Percentiles rank a stretch among this genome's conserved stretches.
Evolutionary conservation across 306 rosid genomes (phyloP).

Genomic region (Gastrolobium villosum): DNA sequence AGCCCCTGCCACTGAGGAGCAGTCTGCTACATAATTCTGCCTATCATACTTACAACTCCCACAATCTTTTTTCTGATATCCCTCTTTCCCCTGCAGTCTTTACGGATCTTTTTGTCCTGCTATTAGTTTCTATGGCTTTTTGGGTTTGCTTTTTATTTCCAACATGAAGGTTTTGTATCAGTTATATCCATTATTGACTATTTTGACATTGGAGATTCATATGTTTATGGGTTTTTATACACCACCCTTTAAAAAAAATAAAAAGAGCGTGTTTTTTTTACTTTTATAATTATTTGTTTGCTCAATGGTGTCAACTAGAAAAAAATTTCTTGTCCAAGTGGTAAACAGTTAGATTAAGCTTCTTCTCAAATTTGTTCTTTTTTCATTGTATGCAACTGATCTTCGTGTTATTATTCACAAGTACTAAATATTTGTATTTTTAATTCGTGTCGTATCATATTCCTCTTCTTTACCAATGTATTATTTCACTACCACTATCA

Average conservation of each 20-base stretch:
- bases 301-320: neutral
- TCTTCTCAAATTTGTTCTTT: conserved; percentile 14
- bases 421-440: neutral
- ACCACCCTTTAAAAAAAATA: conserved; percentile 28
- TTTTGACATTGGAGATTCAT: conserved; percentile 54
- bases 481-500: neutral
- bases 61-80: conserved; percentile 31
- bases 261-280: neutral
- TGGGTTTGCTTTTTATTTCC: conserved; percentile 44
- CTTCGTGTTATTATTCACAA: neutral
- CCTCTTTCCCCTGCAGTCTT: conserved; percentile 33
- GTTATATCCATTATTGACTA: conserved; percentile 49
- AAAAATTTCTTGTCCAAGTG: neutral
- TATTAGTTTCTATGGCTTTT: conserved; percentile 50
- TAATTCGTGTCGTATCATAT: neutral
- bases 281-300: conserved; percentile 25
- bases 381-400: conserved; percentile 9
- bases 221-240: conserved; percentile 44
- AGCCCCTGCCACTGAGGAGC: conserved; percentile 60
- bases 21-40: conserved; percentile 55
- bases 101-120: conserved; percentile 39
- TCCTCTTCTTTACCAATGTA: neutral
- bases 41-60: conserved; percentile 26
- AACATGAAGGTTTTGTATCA: conserved; percentile 51
- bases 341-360: neutral